Conservation (phyloP, 2,329 filamentous ascomycete species). For the Aspergillus tanneri region DNA sequence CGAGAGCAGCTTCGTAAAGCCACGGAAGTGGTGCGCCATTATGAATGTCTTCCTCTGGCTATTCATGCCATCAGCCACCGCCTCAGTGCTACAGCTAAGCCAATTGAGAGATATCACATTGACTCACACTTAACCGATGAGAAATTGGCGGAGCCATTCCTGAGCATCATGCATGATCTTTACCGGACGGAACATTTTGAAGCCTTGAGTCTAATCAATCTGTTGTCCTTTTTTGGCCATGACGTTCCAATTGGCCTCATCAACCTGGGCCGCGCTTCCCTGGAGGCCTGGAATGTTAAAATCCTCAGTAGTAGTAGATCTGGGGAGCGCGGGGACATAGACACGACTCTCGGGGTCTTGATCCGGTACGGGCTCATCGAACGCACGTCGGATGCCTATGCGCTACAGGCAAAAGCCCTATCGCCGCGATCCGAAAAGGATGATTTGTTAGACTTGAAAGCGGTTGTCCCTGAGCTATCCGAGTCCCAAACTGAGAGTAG, state of each 20-base stretch:
- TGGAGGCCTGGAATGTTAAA: slow-evolving; percentile 35
- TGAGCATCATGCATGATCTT: slow-evolving; percentile 51
- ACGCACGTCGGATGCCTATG: slow-evolving; percentile 38
- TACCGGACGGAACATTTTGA: slow-evolving; percentile 45
- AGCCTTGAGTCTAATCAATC: slow-evolving; percentile 63
- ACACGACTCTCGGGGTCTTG: slow-evolving; percentile 47
- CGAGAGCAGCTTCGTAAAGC: slow-evolving; percentile 58
- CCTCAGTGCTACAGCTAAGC: slow-evolving; percentile 60
- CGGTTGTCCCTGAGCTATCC: slow-evolving; percentile 29
- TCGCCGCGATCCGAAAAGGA: slow-evolving; percentile 26
- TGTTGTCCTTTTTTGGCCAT: slow-evolving; percentile 65
- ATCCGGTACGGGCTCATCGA: slow-evolving; percentile 50
- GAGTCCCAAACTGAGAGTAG: slow-evolving; percentile 38
- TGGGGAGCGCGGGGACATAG: slow-evolving; percentile 41
- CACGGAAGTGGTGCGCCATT: slow-evolving; percentile 61
- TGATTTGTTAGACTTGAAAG: slow-evolving; percentile 21
- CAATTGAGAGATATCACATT: slow-evolving; percentile 60
- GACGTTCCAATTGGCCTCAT: slow-evolving; percentile 67
- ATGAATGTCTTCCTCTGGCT: slow-evolving; percentile 65
- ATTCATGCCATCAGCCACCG: slow-evolving; percentile 66
- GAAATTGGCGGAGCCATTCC: slow-evolving; percentile 51
- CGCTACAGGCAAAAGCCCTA: slow-evolving; percentile 15
- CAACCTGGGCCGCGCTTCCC: slow-evolving; percentile 49
- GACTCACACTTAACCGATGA: slow-evolving; percentile 57
- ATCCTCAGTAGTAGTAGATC: slow-evolving; percentile 39